Evolutionary conservation across 176 grass and related monocot genomes (phyloP).

Genomic region (Leersia perrieri): DNA sequence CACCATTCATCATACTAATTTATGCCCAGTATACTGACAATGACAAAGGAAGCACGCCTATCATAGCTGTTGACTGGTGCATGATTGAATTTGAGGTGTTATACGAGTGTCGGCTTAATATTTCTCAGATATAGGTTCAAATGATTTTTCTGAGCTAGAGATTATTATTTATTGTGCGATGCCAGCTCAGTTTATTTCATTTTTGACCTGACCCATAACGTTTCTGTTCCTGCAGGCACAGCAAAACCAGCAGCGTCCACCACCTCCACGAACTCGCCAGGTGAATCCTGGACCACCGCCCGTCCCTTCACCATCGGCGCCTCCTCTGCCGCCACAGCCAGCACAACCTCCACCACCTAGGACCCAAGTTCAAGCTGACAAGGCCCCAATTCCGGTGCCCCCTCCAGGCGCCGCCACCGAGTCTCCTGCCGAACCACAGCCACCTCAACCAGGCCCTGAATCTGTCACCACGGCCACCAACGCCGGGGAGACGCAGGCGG

Average conservation of each 20-base stretch:
- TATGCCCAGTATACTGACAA: neutral
- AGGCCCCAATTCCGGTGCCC: constrained; percentile 27
- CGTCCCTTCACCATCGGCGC: constrained; percentile 23
- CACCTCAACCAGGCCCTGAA: constrained; percentile 22
- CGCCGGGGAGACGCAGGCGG: constrained; percentile 22
- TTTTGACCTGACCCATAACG: neutral
- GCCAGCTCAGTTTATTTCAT: neutral
- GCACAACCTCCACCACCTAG: constrained; percentile 8
- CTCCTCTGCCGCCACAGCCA: constrained; percentile 28
- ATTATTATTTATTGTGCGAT: neutral
- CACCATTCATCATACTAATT: neutral
- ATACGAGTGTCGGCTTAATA: neutral
- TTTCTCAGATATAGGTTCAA: neutral
- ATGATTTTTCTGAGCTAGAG: neutral
- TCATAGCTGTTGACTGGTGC: neutral
- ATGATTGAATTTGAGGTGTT: neutral
- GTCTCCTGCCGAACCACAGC: constrained; percentile 28
- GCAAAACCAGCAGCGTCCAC: constrained; percentile 45
- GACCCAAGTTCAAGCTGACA: constrained; percentile 20
- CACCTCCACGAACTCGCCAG: constrained; percentile 37
- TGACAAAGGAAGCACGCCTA: neutral
- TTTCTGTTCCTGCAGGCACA: constrained; percentile 38
- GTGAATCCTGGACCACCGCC: constrained; percentile 32
- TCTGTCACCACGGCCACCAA: neutral
- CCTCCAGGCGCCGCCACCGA: constrained; percentile 18